Evolutionary conservation across 2,329 filamentous ascomycete species (phyloP).

Genomic region (Scorias spongiosa): DNA sequence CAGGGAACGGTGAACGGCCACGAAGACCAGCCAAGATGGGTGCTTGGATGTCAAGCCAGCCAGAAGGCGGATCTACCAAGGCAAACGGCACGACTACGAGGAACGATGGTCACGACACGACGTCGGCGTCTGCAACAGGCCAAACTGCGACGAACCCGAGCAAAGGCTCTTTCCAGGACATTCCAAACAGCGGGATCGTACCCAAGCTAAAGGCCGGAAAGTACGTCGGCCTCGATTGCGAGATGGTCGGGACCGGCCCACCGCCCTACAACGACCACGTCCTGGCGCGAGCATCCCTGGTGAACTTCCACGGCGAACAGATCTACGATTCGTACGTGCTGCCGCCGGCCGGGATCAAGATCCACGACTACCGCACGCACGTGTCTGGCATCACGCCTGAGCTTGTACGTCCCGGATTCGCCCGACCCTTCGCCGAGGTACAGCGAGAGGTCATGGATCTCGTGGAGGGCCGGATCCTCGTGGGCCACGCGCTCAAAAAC

Average conservation of each 20-base stretch:
- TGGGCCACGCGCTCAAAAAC: constrained; percentile 74
- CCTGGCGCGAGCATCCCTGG: constrained; percentile 73
- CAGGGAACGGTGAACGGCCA: background rate
- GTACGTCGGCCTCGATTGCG: constrained; percentile 87
- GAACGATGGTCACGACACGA: constrained; percentile 36
- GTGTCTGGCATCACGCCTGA: constrained; percentile 68
- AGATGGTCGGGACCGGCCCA: constrained; percentile 84
- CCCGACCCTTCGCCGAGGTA: constrained; percentile 53
- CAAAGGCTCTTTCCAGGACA: constrained; percentile 28
- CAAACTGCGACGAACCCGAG: constrained; percentile 41
- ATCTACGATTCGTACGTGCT: constrained; percentile 88
- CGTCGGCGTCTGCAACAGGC: constrained; percentile 43
- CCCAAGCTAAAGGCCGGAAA: constrained; percentile 59
- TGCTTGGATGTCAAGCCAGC: constrained; percentile 12
- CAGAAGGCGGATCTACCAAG: constrained; percentile 31
- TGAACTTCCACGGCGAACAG: constrained; percentile 86
- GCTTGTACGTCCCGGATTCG: constrained; percentile 44
- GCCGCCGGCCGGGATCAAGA: constrained; percentile 44
- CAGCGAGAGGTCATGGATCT: constrained; percentile 56
- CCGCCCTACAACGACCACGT: constrained; percentile 51
- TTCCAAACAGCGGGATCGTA: constrained; percentile 28
- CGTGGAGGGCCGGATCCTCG: constrained; percentile 54
- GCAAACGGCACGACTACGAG: constrained; percentile 25
- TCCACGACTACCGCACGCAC: constrained; percentile 80
- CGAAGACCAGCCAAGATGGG: constrained; percentile 38